phyloP scores from a whole-genome alignment of 192 early-diverging fungal species.

The Rhizoclosmatium globosum region DNA sequence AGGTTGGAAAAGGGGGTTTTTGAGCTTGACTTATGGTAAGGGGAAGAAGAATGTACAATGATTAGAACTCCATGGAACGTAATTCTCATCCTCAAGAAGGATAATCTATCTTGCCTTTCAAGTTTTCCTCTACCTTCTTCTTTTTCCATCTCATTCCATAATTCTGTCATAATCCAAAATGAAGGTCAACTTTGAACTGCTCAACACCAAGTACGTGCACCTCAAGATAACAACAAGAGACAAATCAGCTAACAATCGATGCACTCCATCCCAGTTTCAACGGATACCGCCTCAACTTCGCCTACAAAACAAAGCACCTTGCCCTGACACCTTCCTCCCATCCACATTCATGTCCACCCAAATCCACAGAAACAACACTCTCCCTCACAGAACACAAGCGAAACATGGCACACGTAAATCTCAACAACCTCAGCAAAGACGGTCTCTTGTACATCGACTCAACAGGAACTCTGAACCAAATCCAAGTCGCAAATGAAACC shows the following conservation, averaged over 20 bases:
- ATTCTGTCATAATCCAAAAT: too few species aligned
- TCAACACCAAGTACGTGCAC: too few species aligned
- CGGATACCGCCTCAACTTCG: constrained; percentile 1
- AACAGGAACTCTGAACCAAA: not conserved
- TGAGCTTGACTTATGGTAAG: too few species aligned
- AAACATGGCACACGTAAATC: not conserved
- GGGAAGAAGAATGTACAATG: not conserved
- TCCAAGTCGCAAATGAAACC: not conserved
- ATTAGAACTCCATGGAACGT: not conserved
- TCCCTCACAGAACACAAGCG: not conserved
- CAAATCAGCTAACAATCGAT: too few species aligned
- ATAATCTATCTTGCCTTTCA: too few species aligned
- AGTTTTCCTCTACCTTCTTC: too few species aligned
- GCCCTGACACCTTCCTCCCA: not conserved
- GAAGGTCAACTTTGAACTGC: too few species aligned
- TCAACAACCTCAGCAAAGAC: not conserved
- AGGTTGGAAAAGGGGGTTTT: too few species aligned
- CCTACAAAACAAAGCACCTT: not conserved
- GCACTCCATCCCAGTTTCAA: not conserved
- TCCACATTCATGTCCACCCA: not conserved
- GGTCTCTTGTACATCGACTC: not conserved
- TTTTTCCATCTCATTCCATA: too few species aligned
- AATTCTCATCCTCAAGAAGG: too few species aligned
- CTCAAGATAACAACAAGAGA: too few species aligned
- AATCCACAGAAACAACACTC: not conserved